These are phyloP conservation scores for Taphrina pruni DNA, from an alignment of 1,139 yeast genomes.

Conservation along the genomic window DNA sequence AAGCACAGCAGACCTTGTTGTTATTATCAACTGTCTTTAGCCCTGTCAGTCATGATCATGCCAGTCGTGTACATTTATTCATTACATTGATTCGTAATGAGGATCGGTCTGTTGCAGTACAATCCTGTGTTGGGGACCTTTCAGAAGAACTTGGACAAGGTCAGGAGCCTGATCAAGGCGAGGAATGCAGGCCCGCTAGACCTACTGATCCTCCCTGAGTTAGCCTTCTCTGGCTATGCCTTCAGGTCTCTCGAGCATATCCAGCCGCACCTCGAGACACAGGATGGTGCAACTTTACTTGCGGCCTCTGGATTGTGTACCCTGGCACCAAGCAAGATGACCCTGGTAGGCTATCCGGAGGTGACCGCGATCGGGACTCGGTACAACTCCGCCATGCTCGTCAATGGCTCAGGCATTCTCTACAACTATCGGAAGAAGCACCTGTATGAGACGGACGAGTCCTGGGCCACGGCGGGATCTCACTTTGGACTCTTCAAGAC, in stretches of 20 bases:
- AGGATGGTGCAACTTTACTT: constrained; percentile 50
- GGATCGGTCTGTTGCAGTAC: constrained; percentile 40
- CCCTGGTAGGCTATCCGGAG: constrained; percentile 82
- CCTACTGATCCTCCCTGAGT: constrained; percentile 76
- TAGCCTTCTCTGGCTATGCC: constrained; percentile 86
- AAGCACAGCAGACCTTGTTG: too few relatives aligned
- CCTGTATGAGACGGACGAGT: constrained; percentile 77
- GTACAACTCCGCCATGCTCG: constrained; percentile 75
- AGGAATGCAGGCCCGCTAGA: constrained; percentile 29
- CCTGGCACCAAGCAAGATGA: constrained; percentile 66
- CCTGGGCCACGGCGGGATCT: constrained; percentile 79
- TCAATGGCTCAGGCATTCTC: constrained; percentile 65
- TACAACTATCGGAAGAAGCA: constrained; percentile 79
- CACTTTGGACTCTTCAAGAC: constrained; percentile 45
- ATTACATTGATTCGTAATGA: constrained; percentile 11
- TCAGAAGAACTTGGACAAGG: constrained; percentile 28
- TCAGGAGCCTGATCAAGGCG: constrained; percentile 8
- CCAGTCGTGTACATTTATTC: too few relatives aligned
- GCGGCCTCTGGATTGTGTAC: constrained; percentile 66
- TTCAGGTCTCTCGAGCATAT: constrained; percentile 62
- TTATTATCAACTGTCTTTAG: too few relatives aligned
- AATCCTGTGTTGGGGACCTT: constrained; percentile 39
- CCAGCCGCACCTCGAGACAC: constrained; percentile 63
- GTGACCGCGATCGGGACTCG: constrained; percentile 42
- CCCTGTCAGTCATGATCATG: too few relatives aligned